Conservation (phyloP, 768 basidiomycete species). For the Sporobolomyces roseus region DNA sequence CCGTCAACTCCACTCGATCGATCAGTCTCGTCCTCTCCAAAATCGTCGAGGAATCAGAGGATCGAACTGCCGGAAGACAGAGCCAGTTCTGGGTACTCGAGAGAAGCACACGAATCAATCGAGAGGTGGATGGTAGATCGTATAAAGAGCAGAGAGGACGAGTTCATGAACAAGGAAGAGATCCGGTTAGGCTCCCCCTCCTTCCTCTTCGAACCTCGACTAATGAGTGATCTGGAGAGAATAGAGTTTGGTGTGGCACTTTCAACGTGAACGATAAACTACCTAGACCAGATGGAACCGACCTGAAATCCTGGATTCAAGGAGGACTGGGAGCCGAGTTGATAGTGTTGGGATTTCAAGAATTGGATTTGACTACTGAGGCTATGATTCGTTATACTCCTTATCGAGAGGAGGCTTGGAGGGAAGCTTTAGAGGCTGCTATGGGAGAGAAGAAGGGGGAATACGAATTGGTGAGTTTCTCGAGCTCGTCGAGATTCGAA, state of each 20-base stretch:
- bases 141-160: not conserved
- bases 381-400: conserved; percentile 58
- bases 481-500: not conserved
- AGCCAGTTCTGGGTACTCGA: not conserved
- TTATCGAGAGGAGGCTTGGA: conserved; percentile 68
- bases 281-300: conserved; percentile 58
- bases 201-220: too few species aligned
- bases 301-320: conserved; percentile 65
- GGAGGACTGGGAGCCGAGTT: conserved; percentile 37
- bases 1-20: not conserved
- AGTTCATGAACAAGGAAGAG: too few species aligned
- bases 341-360: conserved; percentile 39
- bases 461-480: conserved; percentile 62
- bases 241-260: conserved; percentile 66
- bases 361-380: conserved; percentile 38
- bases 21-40: not conserved
- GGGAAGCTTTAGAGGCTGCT: conserved; percentile 61
- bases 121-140: not conserved
- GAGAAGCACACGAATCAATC: not conserved
- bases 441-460: conserved; percentile 62
- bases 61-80: not conserved
- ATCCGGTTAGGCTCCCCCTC: too few species aligned
- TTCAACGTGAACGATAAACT: conserved; percentile 80
- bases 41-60: not conserved
- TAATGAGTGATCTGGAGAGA: too few species aligned